Evolutionary conservation across 1,284 basidiomycete species (phyloP), one percentile per base, ranked within the genome.

Genomic region (Microbotryum silenes-acaulis): DNA sequence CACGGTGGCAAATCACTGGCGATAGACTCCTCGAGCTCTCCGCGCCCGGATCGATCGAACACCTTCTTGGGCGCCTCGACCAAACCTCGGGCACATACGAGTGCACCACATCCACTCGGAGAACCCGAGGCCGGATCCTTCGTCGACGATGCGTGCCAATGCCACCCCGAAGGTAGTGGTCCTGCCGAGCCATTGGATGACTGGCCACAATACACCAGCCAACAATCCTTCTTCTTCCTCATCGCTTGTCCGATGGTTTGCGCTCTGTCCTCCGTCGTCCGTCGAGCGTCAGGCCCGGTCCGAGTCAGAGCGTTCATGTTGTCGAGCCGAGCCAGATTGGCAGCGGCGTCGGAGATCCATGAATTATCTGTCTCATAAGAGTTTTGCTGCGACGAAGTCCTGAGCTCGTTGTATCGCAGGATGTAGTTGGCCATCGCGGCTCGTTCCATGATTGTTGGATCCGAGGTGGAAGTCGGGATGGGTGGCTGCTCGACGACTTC

Each of bases 171-270:
- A 18, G 18, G 14, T 31, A 33, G 2, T 20, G n/a, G 20, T 20
- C 8, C 18, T 31, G 18, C 1, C 29, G 18, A 3, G n/a, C 7
- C 29, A 29, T 2, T 3, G 10, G 47, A 62, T n/a, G 31, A 14
- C 3, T 55, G 59, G 7, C 66, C 66, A 50, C 66, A 67, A 33
- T 67, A 67, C 25, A 67, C 18, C 4, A 62, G 37, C 21, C 29
- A 59, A 21, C 59, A 57, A 16, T 6, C 18, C 44, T 63, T 61
- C 46, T 65, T 63, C 54, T 37, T 54, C 21, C 66, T 48, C 54
- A 65, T 29, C 20, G 63, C 49, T 8, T 56, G 47, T 1, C 66
- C 66, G 45, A 60, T 52, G 23, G 65, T 62, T 61, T 2, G 59
- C 63, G 42, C 61, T 55, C 27, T 56, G 42, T 27, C 59, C 12